phyloP scores from a whole-genome alignment of 1,139 yeast genomes.

The Saccharomyces hybrid region DNA sequence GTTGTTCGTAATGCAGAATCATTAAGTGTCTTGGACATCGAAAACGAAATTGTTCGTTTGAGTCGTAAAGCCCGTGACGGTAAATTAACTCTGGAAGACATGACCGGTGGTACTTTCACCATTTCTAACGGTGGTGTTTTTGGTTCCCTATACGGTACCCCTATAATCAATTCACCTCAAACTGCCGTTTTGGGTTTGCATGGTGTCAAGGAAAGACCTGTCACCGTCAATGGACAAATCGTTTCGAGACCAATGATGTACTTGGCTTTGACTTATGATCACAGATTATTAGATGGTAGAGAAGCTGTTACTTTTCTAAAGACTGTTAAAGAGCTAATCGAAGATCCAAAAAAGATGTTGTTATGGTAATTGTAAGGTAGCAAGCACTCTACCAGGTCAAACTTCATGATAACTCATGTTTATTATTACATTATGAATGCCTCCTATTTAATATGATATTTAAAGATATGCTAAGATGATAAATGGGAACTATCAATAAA shows the following conservation, averaged over 20 bases:
- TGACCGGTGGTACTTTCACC: constrained; percentile 99
- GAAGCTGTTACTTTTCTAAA: constrained; percentile 97
- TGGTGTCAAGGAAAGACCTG: constrained; percentile 97
- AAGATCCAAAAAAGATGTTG: constrained; percentile 98
- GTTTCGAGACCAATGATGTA: constrained; percentile 99
- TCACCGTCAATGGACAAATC: constrained; percentile 89
- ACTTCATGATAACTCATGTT: neutral
- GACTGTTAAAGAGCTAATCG: constrained; percentile 92
- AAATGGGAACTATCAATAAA: neutral
- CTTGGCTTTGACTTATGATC: constrained; percentile 96
- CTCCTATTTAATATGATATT: neutral
- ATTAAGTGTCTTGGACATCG: constrained; percentile 79
- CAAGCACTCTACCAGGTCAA: neutral
- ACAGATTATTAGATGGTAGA: constrained; percentile 96
- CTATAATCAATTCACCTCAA: constrained; percentile 97
- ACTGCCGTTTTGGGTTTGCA: constrained; percentile 97
- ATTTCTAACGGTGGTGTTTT: constrained; percentile 99
- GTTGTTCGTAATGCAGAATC: constrained; percentile 97
- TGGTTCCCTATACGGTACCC: constrained; percentile 96
- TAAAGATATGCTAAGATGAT: neutral
- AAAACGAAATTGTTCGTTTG: constrained; percentile 70
- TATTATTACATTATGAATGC: neutral
- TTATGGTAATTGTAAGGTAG: constrained; percentile 39
- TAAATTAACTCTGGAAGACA: constrained; percentile 92
- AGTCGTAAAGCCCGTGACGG: constrained; percentile 96